phyloP scores from a whole-genome alignment of 177 flowering plant species.

The Vitis hybrid region DNA sequence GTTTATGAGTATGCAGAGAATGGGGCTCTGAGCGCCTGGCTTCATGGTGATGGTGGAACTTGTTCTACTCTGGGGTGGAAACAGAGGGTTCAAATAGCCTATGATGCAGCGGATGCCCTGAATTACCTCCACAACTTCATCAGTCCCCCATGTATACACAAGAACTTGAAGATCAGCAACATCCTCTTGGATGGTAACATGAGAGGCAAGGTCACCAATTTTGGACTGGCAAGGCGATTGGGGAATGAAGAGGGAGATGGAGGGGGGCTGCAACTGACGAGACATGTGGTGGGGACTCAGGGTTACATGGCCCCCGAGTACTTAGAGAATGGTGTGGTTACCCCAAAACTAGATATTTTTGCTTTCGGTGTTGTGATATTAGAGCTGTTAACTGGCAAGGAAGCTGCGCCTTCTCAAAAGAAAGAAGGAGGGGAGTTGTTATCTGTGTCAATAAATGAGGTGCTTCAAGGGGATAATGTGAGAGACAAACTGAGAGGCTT shows the following conservation, averaged over 20 bases:
- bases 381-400: conserved; percentile 70
- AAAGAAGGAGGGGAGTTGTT: conserved; percentile 27
- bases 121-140: conserved; percentile 72
- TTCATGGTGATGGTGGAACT: conserved; percentile 21
- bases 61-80: conserved; percentile 45
- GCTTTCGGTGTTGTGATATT: conserved; percentile 69
- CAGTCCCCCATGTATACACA: conserved; percentile 63
- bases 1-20: conserved; percentile 71
- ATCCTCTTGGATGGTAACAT: conserved; percentile 52
- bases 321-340: conserved; percentile 62
- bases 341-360: conserved; percentile 70
- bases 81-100: conserved; percentile 72
- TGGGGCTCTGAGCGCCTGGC: conserved; percentile 60
- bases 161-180: conserved; percentile 67
- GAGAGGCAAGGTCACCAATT: conserved; percentile 62
- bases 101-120: conserved; percentile 61
- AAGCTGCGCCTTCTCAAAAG: conserved; percentile 25
- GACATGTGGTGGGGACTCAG: conserved; percentile 71
- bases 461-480: conserved; percentile 59
- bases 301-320: conserved; percentile 84
- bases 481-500: conserved; percentile 52
- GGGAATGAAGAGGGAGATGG: conserved; percentile 19
- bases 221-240: conserved; percentile 56
- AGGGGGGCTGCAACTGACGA: conserved; percentile 43
- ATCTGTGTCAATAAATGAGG: conserved; percentile 27